Evolutionary conservation across 129 eudicot genomes (phyloP).

Genomic region (Erigeron canadensis): DNA sequence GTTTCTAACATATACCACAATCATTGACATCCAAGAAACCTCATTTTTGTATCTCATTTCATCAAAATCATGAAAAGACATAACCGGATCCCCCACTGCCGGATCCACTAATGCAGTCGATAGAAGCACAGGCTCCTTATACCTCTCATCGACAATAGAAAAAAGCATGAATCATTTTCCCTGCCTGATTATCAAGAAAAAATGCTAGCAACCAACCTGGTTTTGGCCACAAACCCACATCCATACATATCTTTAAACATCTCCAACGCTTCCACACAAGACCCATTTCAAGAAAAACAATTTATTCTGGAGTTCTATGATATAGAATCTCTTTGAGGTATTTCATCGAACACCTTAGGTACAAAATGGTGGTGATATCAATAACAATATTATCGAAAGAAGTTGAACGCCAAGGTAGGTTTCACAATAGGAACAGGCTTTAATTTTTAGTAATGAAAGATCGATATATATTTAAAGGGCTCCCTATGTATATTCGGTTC

Average conservation of each 20-base stretch:
- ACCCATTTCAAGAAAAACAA: slow-evolving; percentile 45
- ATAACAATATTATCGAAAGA: too few relatives aligned
- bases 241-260: slow-evolving; percentile 49
- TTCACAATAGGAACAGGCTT: too few relatives aligned
- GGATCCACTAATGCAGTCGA: slow-evolving; percentile 56
- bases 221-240: slow-evolving; percentile 51
- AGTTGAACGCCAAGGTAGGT: too few relatives aligned
- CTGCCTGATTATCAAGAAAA: slow-evolving; percentile 35
- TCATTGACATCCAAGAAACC: slow-evolving; percentile 81
- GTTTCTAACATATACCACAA: slow-evolving; percentile 44
- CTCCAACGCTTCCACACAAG: slow-evolving; percentile 35
- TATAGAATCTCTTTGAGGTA: slow-evolving; percentile 52
- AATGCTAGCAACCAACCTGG: slow-evolving; percentile 61
- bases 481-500: too few relatives aligned
- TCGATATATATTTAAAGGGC: too few relatives aligned
- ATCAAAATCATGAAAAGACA: slow-evolving; percentile 52
- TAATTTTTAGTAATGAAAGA: too few relatives aligned
- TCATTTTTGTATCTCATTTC: slow-evolving; percentile 51
- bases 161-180: slow-evolving; percentile 56
- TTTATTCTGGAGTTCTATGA: slow-evolving; percentile 63
- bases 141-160: slow-evolving; percentile 39
- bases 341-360: slow-evolving; percentile 55
- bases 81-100: slow-evolving; percentile 36
- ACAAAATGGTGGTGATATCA: too few relatives aligned
- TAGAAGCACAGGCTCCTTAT: slow-evolving; percentile 43